Conservation (phyloP, 192 early-diverging fungal genomes). For the Coemansia sp. region DNA sequence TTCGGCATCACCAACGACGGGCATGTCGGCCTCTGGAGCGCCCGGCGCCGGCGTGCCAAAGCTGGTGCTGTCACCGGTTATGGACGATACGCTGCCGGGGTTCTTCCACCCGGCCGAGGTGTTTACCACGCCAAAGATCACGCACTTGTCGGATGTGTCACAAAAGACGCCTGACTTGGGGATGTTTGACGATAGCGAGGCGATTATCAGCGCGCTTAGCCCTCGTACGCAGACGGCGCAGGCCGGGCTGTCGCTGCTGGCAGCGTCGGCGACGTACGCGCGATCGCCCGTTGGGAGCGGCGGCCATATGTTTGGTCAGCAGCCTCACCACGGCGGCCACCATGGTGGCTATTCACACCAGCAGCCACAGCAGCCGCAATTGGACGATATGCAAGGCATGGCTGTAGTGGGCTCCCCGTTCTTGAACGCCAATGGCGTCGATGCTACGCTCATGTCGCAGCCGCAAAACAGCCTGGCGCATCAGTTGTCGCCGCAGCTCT, state of each 20-base stretch:
- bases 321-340: neutral
- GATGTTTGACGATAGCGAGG: conserved; percentile 48
- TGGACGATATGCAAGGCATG: conserved; percentile 11
- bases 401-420: conserved; percentile 33
- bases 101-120: conserved; percentile 48
- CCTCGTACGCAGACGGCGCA: conserved; percentile 54
- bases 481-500: conserved; percentile 41
- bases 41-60: neutral
- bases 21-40: neutral
- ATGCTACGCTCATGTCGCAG: conserved; percentile 56
- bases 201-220: conserved; percentile 33
- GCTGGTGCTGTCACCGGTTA: conserved; percentile 19
- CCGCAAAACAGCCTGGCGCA: conserved; percentile 54
- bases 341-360: neutral
- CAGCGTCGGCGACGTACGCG: conserved; percentile 49
- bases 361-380: neutral
- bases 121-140: conserved; percentile 49
- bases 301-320: neutral
- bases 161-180: conserved; percentile 39
- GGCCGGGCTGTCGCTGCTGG: conserved; percentile 47
- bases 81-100: conserved; percentile 25
- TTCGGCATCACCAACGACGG: conserved; percentile 17
- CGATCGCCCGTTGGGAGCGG: conserved; percentile 20
- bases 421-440: conserved; percentile 31
- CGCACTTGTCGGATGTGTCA: conserved; percentile 21